phyloP scores from a whole-genome alignment of 1,284 basidiomycete species.

The Apiotrichum porosum region DNA sequence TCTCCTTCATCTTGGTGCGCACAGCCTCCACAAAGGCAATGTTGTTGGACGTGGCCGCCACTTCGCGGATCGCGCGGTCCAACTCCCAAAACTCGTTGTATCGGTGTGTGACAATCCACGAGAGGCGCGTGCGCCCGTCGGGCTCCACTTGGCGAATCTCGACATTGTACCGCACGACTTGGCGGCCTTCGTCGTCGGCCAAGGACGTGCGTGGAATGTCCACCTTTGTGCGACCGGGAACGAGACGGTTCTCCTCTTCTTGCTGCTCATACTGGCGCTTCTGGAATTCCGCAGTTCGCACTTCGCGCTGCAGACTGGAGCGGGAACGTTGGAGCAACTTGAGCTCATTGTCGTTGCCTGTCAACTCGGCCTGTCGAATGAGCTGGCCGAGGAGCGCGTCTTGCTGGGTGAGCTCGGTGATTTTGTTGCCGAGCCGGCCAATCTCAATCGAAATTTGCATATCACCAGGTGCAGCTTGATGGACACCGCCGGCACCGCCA shows the following conservation, averaged over 20 bases:
- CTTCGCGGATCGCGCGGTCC: conserved; percentile 65
- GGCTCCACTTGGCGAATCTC: conserved; percentile 77
- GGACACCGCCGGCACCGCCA: conserved; percentile 46
- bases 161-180: conserved; percentile 86
- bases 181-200: conserved; percentile 71
- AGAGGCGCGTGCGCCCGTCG: conserved; percentile 69
- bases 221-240: conserved; percentile 71
- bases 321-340: conserved; percentile 75
- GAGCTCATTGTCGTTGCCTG: conserved; percentile 80
- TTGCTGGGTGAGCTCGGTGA: conserved; percentile 71
- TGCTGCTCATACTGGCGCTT: conserved; percentile 86
- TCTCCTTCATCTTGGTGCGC: conserved; percentile 52
- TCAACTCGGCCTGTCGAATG: conserved; percentile 88
- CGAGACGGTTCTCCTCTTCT: conserved; percentile 73
- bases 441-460: conserved; percentile 81
- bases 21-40: not conserved
- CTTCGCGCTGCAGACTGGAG: conserved; percentile 71
- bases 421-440: conserved; percentile 64
- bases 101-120: conserved; percentile 85
- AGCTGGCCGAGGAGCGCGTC: conserved; percentile 76
- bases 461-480: conserved; percentile 75
- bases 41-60: conserved; percentile 13
- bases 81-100: conserved; percentile 92
- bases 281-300: conserved; percentile 79
- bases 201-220: conserved; percentile 70